Percentiles rank a stretch among this genome's conserved stretches.
Evolutionary conservation across 768 basidiomycete genomes (phyloP).

Genomic region (Lyophyllum shimeji): DNA sequence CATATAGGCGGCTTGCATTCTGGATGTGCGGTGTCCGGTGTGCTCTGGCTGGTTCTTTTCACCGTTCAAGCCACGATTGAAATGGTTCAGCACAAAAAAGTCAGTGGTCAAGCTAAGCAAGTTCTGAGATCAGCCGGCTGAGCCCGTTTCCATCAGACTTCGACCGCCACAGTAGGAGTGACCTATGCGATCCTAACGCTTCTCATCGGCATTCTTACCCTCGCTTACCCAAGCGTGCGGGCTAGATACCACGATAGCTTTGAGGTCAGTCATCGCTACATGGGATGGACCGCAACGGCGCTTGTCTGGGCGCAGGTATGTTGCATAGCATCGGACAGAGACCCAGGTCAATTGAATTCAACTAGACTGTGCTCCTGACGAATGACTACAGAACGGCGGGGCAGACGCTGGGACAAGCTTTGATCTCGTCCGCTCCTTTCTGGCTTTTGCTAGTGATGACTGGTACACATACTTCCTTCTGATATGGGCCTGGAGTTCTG

Average conservation of each 20-base stretch:
- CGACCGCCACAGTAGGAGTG: slow-evolving; percentile 7
- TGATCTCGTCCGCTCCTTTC: neutral
- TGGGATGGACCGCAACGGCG: slow-evolving; percentile 42
- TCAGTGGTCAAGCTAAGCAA: slow-evolving; percentile 10
- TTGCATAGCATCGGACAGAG: neutral
- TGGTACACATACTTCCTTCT: neutral
- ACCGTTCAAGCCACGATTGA: slow-evolving; percentile 52
- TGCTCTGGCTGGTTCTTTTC: slow-evolving; percentile 52
- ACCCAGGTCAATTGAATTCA: neutral
- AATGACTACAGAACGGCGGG: slow-evolving; percentile 43
- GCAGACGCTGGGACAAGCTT: neutral
- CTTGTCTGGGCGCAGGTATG: slow-evolving; percentile 42
- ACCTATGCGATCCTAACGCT: slow-evolving; percentile 12
- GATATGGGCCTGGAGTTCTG: neutral
- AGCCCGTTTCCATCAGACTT: neutral
- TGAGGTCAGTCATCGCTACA: slow-evolving; percentile 41
- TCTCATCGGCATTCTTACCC: slow-evolving; percentile 34
- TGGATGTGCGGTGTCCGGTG: slow-evolving; percentile 52
- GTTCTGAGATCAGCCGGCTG: too few relatives aligned
- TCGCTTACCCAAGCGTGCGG: slow-evolving; percentile 39
- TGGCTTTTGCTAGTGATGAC: neutral
- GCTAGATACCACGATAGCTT: slow-evolving; percentile 38
- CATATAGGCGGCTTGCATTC: slow-evolving; percentile 64
- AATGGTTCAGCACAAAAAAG: slow-evolving; percentile 34
- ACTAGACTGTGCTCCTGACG: neutral